A percentile compares a stretch with the other conserved stretches of the same genome.
Conservation (phyloP, 2,329 filamentous ascomycete species). For the Myriosclerotinia duriaeana region DNA sequence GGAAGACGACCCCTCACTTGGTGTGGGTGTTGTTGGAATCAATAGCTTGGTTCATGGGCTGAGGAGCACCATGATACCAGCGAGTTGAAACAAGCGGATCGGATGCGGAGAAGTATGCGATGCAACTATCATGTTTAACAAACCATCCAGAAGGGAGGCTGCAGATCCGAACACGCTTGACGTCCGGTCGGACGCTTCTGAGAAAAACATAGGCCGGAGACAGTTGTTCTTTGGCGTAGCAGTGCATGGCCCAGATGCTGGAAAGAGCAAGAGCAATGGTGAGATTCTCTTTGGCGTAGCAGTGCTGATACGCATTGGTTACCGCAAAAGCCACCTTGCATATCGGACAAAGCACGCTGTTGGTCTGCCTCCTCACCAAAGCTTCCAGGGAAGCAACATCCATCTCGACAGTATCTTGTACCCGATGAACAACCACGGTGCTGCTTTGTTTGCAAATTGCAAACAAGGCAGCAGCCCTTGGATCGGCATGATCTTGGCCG, state of each 20-base stretch:
- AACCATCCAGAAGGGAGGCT: constrained; percentile 1
- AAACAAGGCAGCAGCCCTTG: constrained; percentile 94
- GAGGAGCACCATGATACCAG: constrained; percentile 63
- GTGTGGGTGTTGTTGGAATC: too few relatives aligned
- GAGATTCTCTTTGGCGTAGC: constrained; percentile 92
- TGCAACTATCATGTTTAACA: constrained; percentile 15
- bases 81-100: background rate
- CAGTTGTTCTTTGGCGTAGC: too few relatives aligned
- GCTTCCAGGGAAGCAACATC: too few relatives aligned
- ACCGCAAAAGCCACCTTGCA: constrained; percentile 99
- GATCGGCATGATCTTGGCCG: constrained; percentile 71
- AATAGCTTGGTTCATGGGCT: constrained; percentile 76
- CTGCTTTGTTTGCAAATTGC: constrained; percentile 44
- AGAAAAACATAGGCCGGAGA: too few relatives aligned
- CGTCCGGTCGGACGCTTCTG: too few relatives aligned
- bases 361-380: constrained; percentile 95
- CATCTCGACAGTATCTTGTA: constrained; percentile 9
- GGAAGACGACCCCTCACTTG: too few relatives aligned
- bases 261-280: background rate
- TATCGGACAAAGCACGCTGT: constrained; percentile 91
- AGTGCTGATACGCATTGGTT: constrained; percentile 98
- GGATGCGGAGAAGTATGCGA: constrained; percentile 11
- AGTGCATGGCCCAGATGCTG: background rate
- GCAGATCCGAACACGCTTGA: background rate
- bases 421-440: background rate